These are phyloP conservation scores for Colletotrichum falcatum DNA, from an alignment of 2,329 filamentous ascomycete species.

Conservation along the genomic window DNA sequence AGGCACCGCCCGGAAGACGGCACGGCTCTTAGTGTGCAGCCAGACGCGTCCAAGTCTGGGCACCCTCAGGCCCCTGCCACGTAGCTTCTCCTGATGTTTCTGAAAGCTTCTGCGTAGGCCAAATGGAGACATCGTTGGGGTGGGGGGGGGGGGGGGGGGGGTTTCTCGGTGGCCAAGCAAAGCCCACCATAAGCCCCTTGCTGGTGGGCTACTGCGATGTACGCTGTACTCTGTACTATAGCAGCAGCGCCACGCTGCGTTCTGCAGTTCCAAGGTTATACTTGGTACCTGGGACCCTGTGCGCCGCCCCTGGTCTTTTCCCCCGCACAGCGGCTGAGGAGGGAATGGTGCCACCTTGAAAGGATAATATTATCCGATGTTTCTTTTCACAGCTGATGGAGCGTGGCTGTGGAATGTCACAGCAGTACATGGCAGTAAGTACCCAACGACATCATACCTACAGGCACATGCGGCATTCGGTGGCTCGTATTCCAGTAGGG, in stretches of 20 bases:
- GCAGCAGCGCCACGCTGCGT: conserved; percentile 23
- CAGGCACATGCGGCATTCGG: conserved; percentile 11
- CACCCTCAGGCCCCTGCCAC: conserved; percentile 34
- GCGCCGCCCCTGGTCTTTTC: conserved; percentile 11
- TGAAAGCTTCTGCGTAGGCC: conserved; percentile 9
- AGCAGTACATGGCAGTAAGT: not conserved
- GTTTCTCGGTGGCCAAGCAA: not conserved
- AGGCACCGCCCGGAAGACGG: conserved; percentile 38
- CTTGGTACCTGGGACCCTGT: conserved; percentile 5
- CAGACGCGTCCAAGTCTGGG: conserved; percentile 33
- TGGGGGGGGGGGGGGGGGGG: too few relatives aligned
- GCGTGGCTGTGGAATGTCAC: not conserved
- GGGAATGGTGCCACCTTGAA: conserved; percentile 10
- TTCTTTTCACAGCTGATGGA: not conserved
- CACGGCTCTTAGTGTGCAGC: conserved; percentile 32
- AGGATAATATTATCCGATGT: conserved; percentile 20
- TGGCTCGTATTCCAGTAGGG: not conserved
- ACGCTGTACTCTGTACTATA: too few relatives aligned
- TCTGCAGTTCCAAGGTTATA: conserved; percentile 1
- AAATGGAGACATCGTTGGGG: not conserved
- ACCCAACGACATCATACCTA: not conserved
- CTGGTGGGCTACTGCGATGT: not conserved
- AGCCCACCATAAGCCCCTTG: conserved; percentile 16
- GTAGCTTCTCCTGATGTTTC: conserved; percentile 34
- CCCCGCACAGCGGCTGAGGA: conserved; percentile 31